phyloP scores from a whole-genome alignment of 169 alveolate species.

The Cryptosporidium felis region DNA sequence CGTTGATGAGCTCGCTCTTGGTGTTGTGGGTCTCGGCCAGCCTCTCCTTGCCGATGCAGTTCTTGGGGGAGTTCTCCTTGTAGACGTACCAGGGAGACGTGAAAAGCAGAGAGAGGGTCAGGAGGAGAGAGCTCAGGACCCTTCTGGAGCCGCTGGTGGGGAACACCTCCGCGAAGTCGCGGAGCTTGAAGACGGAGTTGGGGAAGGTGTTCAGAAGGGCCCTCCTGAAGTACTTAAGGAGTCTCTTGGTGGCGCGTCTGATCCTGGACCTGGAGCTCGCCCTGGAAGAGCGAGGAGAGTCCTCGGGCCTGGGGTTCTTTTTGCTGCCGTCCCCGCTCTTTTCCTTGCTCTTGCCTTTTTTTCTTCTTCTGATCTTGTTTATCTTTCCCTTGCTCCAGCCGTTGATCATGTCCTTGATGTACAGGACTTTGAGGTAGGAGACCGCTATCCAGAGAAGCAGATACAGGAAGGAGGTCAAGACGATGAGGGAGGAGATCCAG shows the following conservation, averaged over 20 bases:
- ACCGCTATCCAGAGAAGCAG: constrained; percentile 3
- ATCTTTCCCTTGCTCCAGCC: constrained; percentile 2
- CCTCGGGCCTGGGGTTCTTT: no score
- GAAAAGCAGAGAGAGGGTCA: constrained; percentile 6
- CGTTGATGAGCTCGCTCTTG: constrained; percentile 10
- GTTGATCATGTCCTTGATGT: constrained; percentile 23
- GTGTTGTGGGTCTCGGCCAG: no score
- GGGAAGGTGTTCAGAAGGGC: constrained; percentile 17
- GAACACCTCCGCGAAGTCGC: constrained; percentile 34
- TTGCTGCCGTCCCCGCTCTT: not conserved
- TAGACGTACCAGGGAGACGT: constrained; percentile 68
- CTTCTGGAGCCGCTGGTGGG: constrained; percentile 17
- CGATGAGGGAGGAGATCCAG: not conserved
- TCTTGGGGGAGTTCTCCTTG: not conserved
- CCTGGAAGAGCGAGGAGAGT: no score
- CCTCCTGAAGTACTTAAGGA: not conserved
- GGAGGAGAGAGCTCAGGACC: not conserved
- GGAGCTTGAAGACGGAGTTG: not conserved
- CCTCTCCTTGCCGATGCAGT: no score
- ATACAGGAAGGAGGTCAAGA: constrained; percentile 1
- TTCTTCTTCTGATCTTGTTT: not conserved
- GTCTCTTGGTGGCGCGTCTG: not conserved
- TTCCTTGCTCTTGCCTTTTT: not conserved
- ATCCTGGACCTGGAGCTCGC: not conserved
- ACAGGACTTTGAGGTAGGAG: constrained; percentile 9